These are phyloP conservation scores for Nigrograna mackinnonii DNA, from an alignment of 2,329 filamentous ascomycete species.

Conservation along the genomic window DNA sequence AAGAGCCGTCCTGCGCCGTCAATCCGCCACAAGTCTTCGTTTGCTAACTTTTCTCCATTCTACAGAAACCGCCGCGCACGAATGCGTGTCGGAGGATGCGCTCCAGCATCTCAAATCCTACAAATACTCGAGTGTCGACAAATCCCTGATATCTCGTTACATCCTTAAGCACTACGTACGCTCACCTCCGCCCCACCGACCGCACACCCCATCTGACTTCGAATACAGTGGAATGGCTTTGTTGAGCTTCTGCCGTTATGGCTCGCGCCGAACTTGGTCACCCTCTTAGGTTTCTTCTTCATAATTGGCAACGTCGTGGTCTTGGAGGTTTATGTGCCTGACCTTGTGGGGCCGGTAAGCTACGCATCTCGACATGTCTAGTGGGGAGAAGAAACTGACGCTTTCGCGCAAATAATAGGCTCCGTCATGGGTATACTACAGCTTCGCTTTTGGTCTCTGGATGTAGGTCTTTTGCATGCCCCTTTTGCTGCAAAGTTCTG, in stretches of 20 bases:
- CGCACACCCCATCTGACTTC: slow-evolving; percentile 23
- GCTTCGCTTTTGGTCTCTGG: slow-evolving; percentile 93
- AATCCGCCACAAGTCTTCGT: neutral
- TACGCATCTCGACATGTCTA: slow-evolving; percentile 1
- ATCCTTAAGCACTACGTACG: slow-evolving; percentile 94
- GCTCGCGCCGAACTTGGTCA: slow-evolving; percentile 98
- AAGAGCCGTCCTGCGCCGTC: neutral
- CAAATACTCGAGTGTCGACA: slow-evolving; percentile 97
- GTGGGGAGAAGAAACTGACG: slow-evolving; percentile 12
- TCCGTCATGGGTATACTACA: slow-evolving; percentile 91
- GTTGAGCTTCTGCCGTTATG: slow-evolving; percentile 92
- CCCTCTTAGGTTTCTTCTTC: slow-evolving; percentile 90
- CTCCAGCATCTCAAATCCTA: slow-evolving; percentile 90
- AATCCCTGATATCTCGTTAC: slow-evolving; percentile 90
- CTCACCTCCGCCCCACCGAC: slow-evolving; percentile 14
- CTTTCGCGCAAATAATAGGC: slow-evolving; percentile 55
- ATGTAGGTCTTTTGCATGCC: slow-evolving; percentile 60
- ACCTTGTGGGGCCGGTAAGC: slow-evolving; percentile 84
- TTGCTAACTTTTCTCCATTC: slow-evolving; percentile 13
- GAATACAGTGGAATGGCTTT: slow-evolving; percentile 86
- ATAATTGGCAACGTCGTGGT: slow-evolving; percentile 81
- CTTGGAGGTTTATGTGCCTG: slow-evolving; percentile 81
- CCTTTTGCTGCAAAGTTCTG: no score
- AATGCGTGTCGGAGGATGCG: slow-evolving; percentile 82
- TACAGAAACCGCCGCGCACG: slow-evolving; percentile 66